Evolutionary conservation across 2,329 filamentous ascomycete genomes (phyloP).

Genomic region (Sporothrix euskadiensis): DNA sequence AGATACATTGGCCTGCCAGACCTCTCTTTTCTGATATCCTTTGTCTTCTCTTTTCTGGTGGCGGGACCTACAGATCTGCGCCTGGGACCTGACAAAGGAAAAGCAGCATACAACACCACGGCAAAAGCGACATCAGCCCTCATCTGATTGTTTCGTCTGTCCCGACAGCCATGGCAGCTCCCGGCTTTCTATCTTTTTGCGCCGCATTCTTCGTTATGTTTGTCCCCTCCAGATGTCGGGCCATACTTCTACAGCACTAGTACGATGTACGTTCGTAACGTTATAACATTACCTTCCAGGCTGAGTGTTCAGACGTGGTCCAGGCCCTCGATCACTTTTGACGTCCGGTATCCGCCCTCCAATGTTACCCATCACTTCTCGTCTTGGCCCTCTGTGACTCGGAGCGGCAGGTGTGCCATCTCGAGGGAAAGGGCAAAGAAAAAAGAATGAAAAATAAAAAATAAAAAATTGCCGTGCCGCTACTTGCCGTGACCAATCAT

Average conservation of each 20-base stretch:
- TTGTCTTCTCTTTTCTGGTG: not conserved
- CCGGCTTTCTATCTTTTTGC: not conserved
- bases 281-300: not conserved
- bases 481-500: not conserved
- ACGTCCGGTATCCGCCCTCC: not conserved
- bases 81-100: not conserved
- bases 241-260: not conserved
- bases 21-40: not conserved
- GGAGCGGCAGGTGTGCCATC: not conserved
- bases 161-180: not conserved
- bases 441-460: too few relatives aligned
- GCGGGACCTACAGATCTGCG: not conserved
- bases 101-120: not conserved
- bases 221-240: not conserved
- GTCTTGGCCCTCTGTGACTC: not conserved
- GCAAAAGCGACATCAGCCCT: not conserved
- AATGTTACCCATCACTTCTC: not conserved
- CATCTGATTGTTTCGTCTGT: not conserved
- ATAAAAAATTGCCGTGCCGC: not conserved
- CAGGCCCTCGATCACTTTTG: not conserved
- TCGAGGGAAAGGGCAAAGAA: not conserved
- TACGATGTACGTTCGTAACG: too few relatives aligned
- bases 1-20: not conserved
- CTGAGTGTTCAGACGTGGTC: not conserved
- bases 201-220: not conserved